Base-by-base conservation (phyloP, 768 basidiomycete genomes). In the Psilocybe subaeruginosa region DNA sequence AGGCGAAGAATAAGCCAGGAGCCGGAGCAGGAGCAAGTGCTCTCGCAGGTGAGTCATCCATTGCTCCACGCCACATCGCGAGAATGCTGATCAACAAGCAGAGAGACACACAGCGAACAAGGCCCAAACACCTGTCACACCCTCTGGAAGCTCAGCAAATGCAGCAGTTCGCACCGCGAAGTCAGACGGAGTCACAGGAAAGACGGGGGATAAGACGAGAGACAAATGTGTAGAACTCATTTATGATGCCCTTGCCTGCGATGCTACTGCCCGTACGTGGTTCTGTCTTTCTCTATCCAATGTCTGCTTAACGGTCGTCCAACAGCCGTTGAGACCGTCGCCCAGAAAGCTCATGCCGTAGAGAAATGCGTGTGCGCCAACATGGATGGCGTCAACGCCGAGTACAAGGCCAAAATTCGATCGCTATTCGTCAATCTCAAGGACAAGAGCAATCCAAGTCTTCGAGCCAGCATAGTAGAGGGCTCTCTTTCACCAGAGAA, bases 401-500 rank as follows among this genome's bases (percentile, higher is more conserved):
- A 78, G 11, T 95, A 95, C 74, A 89, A 87, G 65, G 74, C 78
- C 67, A 97, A 93, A 73, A 92, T 99, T 63, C 88, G 97, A 30
- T 89, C 89, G 29, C 74, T 98, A 48, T 96, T 86, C 71, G 89
- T 97, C 67, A 99, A 99, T 74, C 81, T 99, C 68, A 98, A 97
- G 74, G 96, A 97, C 75, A 95, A 94, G 77, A 86, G 89, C 67
- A 99, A 99, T 74, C 95, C 95, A 14, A 82, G 83, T 30, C 73
- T 99, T 58, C 82, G 96, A 47, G 92, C 91, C 70, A 89, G 86
- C 66, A 85, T 99, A 62, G 91, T 97, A 35, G 85, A 88, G 43
- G 97, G 97, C 1, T 89, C 91, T 17, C 75, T 97, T 1, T 68
- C 85, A 0, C 83, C 88, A 0, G 83, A 85, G 53, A 86, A 80